phyloP scores from a whole-genome alignment of 208 protist species.

The Wallacemonas collosoma region DNA sequence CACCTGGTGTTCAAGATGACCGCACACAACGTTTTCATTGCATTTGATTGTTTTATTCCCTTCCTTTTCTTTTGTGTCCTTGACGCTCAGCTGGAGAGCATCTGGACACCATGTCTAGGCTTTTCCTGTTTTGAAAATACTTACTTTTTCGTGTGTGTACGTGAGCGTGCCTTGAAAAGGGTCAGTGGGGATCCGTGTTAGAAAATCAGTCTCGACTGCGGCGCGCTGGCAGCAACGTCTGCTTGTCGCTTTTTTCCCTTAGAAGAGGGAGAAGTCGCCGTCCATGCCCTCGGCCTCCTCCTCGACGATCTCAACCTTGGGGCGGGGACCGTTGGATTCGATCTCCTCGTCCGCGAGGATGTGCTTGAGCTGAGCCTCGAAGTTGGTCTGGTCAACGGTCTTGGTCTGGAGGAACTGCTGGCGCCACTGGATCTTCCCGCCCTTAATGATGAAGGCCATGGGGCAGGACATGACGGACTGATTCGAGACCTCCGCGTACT shows the following conservation, averaged over 20 bases:
- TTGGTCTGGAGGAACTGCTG: conserved; percentile 92
- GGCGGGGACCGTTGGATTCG: conserved; percentile 82
- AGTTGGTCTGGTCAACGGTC: conserved; percentile 89
- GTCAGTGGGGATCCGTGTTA: no score
- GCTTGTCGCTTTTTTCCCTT: conserved; percentile 13
- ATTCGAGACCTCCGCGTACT: conserved; percentile 70
- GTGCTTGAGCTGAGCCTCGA: conserved; percentile 83
- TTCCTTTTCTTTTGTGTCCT: no score
- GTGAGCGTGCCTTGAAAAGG: no score
- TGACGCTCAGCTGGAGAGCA: no score
- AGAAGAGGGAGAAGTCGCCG: conserved; percentile 92
- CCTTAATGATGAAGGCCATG: conserved; percentile 87
- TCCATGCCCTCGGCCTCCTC: conserved; percentile 89
- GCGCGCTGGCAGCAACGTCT: not conserved
- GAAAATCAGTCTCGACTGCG: no score
- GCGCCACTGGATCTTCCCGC: conserved; percentile 86
- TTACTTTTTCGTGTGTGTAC: no score
- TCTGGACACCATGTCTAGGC: no score
- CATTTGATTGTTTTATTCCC: no score
- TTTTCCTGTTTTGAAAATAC: no score
- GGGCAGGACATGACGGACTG: conserved; percentile 89
- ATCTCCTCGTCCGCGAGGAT: conserved; percentile 81
- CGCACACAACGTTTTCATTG: no score
- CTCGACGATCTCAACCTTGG: conserved; percentile 83
- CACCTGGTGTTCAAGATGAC: no score